phyloP scores from a whole-genome alignment of 257 asterid genomes.

The Jaltomata sinuosa region DNA sequence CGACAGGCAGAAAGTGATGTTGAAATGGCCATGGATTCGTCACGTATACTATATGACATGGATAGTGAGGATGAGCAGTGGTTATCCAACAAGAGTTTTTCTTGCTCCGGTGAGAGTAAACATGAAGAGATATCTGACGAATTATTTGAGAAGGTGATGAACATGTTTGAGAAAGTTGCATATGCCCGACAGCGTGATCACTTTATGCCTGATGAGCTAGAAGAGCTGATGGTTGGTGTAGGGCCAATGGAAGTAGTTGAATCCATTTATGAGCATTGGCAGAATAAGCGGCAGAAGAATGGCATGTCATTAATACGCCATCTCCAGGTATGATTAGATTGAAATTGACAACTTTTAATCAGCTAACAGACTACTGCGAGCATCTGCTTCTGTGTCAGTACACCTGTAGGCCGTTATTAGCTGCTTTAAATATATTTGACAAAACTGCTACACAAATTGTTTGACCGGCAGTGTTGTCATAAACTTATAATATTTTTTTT shows the following conservation, averaged over 20 bases:
- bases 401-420: background rate
- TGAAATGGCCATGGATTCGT: slow-evolving; percentile 88
- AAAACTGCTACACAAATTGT: background rate
- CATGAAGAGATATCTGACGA: slow-evolving; percentile 54
- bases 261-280: slow-evolving; percentile 65
- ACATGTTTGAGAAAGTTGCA: slow-evolving; percentile 73
- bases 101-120: slow-evolving; percentile 7
- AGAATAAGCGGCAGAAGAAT: slow-evolving; percentile 58
- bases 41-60: slow-evolving; percentile 65
- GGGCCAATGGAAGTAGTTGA: slow-evolving; percentile 42
- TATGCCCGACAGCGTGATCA: slow-evolving; percentile 50
- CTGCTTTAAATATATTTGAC: background rate
- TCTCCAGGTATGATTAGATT: slow-evolving; percentile 55
- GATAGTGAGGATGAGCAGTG: slow-evolving; percentile 93
- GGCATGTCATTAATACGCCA: slow-evolving; percentile 83
- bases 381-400: background rate
- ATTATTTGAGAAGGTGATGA: slow-evolving; percentile 59
- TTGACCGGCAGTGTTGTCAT: background rate
- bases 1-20: slow-evolving; percentile 79
- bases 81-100: slow-evolving; percentile 29
- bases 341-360: background rate
- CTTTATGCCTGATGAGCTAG: slow-evolving; percentile 61
- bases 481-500: background rate
- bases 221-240: slow-evolving; percentile 42
- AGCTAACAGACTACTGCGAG: background rate